Conservation (phyloP, 202 grass and related monocot genomes). For the Sporobolus alterniflorus region DNA sequence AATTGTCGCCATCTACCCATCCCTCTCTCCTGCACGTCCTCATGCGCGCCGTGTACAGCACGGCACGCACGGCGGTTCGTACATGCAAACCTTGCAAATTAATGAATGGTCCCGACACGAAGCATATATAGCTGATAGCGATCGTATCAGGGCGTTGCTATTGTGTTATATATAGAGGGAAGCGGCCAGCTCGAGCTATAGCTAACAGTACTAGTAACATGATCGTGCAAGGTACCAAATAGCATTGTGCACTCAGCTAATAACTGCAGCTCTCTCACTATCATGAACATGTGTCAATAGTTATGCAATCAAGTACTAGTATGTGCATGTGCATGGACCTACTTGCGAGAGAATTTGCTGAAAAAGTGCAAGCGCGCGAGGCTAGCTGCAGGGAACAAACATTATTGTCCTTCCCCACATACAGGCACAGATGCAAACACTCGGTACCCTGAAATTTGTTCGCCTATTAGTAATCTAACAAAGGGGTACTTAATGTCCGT, state of each 20-base stretch:
- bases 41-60: slow-evolving; percentile 12
- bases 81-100: neutral
- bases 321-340: neutral
- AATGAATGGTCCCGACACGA: neutral
- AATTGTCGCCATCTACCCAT: neutral
- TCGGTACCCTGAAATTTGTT: too few species aligned
- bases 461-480: too few species aligned
- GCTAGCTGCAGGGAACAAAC: neutral
- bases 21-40: neutral
- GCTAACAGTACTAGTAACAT: neutral
- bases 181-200: neutral
- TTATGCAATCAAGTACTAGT: neutral
- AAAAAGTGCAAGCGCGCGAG: too few species aligned
- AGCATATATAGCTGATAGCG: neutral
- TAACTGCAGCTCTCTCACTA: neutral
- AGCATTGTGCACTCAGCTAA: neutral
- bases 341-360: neutral
- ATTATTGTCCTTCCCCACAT: too few species aligned
- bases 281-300: neutral
- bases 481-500: neutral
- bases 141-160: neutral
- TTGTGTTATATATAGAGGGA: too few species aligned
- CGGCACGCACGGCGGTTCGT: neutral
- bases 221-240: too few species aligned
- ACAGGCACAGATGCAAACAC: too few species aligned